Evolutionary conservation across 2,329 filamentous ascomycete species (phyloP), one percentile per base, ranked within the genome.

Genomic region (Neofusicoccum parvum): DNA sequence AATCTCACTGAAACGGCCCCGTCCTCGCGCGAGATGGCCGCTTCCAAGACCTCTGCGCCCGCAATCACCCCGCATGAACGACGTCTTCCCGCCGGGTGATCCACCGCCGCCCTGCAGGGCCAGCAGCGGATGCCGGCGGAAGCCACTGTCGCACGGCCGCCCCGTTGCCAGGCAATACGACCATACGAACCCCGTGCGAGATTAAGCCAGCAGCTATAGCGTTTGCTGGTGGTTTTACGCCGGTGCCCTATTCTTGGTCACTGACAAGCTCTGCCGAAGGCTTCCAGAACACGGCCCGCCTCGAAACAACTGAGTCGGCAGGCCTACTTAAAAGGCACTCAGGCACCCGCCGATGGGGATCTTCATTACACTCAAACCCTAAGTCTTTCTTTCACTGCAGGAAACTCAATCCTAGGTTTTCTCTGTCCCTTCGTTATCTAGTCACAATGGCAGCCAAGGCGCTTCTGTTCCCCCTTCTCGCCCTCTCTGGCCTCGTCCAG

Each of bases 401-500:
- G 46, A 49, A 53, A 37, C 50, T 17, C 50, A 23, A 32, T 50
- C 23, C 2, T 37, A 53, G 12, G 12, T 53, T 41, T 17, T 32
- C 27, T 32, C 27, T 32, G 27, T 32, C 27, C 14, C 14, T 45
- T 45, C 3, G 17, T 45, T 17, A 11, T 39, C 37, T 39, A 36
- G 12, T n/a, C 39, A 59, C 20, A 23, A 48, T 60, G 41, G 56
- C 56, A 48, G 56, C n/a, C 56, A 60, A 64, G 41, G 15, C 62
- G 23, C 49, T 54, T 27, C 62, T 64, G 20, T 17, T 64, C 32
- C 49, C 48, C 20, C 56, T 60, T 20, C 62, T 64, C 17, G 62
- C 49, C 48, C n/a, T 64, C 37, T 45, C 46, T 17, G 39, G 49
- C 49, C 37, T 64, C 20, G 62, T 51, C 6, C 62, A 64, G 36